Evolutionary conservation across 176 grass and related monocot genomes (phyloP).

Genomic region (Tillandsia leiboldiana): DNA sequence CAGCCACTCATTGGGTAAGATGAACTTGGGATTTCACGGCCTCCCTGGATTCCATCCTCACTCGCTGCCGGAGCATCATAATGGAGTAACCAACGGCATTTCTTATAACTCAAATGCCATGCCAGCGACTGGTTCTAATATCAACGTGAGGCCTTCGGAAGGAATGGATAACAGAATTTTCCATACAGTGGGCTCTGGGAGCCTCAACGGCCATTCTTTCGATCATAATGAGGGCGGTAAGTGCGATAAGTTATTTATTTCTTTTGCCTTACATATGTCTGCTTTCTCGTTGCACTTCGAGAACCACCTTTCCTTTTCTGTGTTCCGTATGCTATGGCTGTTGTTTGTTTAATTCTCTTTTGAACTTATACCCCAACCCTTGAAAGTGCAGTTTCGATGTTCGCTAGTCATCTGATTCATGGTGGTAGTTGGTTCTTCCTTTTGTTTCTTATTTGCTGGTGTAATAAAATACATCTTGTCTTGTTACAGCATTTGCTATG

Average conservation of each 20-base stretch:
- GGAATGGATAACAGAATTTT: constrained; percentile 37
- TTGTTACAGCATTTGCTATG: constrained; percentile 49
- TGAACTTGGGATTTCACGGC: constrained; percentile 59
- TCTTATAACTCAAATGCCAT: constrained; percentile 46
- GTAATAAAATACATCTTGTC: not conserved
- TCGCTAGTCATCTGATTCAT: too few relatives aligned
- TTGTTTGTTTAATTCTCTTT: too few relatives aligned
- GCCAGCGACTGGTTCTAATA: constrained; percentile 34
- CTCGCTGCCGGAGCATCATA: constrained; percentile 60
- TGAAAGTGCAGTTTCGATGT: too few relatives aligned
- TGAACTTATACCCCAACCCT: too few relatives aligned
- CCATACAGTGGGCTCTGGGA: constrained; percentile 55
- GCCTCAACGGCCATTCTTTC: constrained; percentile 60
- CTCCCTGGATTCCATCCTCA: constrained; percentile 54
- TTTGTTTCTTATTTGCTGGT: not conserved
- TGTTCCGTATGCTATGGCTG: not conserved
- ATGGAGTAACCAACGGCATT: constrained; percentile 48
- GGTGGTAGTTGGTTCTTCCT: not conserved
- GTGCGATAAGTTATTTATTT: constrained; percentile 5
- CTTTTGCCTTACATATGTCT: not conserved
- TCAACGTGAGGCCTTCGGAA: constrained; percentile 40
- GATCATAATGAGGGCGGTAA: constrained; percentile 51
- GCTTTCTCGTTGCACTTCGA: not conserved
- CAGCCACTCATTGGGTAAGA: constrained; percentile 50
- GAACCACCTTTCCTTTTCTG: not conserved